Evolutionary conservation across 148 eudicot species (phyloP), one percentile per base, ranked within the genome.

Genomic region (Persicaria tinctoria): DNA sequence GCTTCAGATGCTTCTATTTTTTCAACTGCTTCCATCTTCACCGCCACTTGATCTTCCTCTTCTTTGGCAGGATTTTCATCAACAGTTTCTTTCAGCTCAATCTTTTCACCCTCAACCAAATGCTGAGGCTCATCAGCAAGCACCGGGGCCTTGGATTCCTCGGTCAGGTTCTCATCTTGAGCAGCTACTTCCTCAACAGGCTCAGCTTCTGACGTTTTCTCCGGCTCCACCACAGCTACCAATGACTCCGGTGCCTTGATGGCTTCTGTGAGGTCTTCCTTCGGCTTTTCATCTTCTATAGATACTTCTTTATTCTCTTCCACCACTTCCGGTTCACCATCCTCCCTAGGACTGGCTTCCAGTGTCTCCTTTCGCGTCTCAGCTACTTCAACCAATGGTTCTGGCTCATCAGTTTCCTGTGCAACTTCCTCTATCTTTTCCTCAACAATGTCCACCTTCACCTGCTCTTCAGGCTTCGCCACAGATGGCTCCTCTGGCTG

Each of bases 311-410:
- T 16, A 1, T 53, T 53, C 57, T 53, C 13, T 46, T 51, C 74
- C 56, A 32, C 44, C 75, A 68, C 78, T 10, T 55, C 70, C 44
- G 41, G 41, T 32, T 32, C 41, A 32, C 41, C 41, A 27, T 57
- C 75, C 11, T 79, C 51, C 9, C n/a, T 82, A 73, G 74, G 73
- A 38, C 50, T 76, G 32, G 72, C 84, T 78, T 76, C 84, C 46
- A 41, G 9, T 72, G 62, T 51, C 59, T 79, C 85, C 16, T 80
- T 72, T 20, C n/a, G 49, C 73, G 74, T 77, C 82, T 72, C 79
- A 27, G 73, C 70, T 27, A 57, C 78, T 64, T 75, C 85, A 64
- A 76, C 73, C 5, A 55, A 68, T 79, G 79, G 55, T 72, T 74
- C 79, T 20, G 47, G 38, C 51, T 74, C 71, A 73, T 73, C 79